phyloP scores from a whole-genome alignment of 2,329 filamentous ascomycete species.

The Fusarium annulatum region DNA sequence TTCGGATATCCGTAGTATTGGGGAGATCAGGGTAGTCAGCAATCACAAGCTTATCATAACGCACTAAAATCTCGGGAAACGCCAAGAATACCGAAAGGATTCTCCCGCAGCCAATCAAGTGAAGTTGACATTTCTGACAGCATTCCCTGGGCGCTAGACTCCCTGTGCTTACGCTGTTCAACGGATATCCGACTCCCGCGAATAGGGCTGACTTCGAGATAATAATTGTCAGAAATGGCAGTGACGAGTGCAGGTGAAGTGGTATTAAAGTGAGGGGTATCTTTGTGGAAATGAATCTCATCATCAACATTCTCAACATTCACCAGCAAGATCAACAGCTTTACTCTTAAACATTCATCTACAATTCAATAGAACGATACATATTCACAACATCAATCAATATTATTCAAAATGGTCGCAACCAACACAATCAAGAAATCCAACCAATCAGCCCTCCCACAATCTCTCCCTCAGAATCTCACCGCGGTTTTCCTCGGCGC shows the following conservation, averaged over 20 bases:
- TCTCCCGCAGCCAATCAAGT: not conserved
- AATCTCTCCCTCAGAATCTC: conserved; percentile 3
- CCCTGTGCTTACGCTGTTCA: not conserved
- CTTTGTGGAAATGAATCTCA: not conserved
- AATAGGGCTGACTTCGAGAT: not conserved
- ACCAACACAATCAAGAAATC: conserved; percentile 19
- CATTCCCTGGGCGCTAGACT: fast-evolving
- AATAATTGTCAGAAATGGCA: not conserved
- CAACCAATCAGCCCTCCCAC: conserved; percentile 7
- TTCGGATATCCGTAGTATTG: not conserved
- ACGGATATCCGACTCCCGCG: conserved; percentile 20
- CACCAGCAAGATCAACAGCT: not conserved
- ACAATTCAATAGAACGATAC: fast-evolving
- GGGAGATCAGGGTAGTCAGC: not conserved
- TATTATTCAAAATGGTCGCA: conserved; percentile 15
- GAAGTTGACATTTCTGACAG: not conserved
- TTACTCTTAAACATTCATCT: too few relatives aligned
- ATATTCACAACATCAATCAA: not conserved
- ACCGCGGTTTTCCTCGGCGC: conserved; percentile 32
- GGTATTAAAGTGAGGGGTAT: conserved; percentile 4
- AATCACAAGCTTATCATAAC: not conserved
- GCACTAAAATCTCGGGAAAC: not conserved
- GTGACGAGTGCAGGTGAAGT: not conserved
- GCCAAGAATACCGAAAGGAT: not conserved
- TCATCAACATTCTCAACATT: not conserved